A percentile compares a stretch with the other conserved stretches of the same genome.
These are phyloP conservation scores for Coffea canephora DNA, from an alignment of 257 asterid genomes.

Conservation along the genomic window DNA sequence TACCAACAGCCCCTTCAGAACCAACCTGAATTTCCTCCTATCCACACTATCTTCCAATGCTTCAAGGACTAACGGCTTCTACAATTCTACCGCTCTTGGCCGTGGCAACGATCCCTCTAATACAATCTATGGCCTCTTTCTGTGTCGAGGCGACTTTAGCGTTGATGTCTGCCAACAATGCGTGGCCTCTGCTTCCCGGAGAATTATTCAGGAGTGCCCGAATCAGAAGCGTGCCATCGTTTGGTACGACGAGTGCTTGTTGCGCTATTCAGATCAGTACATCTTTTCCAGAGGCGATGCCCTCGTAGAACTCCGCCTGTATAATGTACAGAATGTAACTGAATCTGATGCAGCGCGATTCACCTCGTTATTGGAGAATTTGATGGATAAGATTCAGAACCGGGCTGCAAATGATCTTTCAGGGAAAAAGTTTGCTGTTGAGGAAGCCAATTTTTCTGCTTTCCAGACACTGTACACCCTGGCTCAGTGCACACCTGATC, in stretches of 20 bases:
- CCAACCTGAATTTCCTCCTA: conserved; percentile 11
- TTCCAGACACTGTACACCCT: conserved; percentile 1
- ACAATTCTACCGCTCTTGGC: background rate
- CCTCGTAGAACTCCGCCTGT: background rate
- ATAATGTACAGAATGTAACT: background rate
- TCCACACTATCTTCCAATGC: conserved; percentile 14
- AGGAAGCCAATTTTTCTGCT: background rate
- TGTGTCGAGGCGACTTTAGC: conserved; percentile 28
- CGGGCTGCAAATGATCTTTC: background rate
- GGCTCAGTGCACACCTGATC: conserved; percentile 17
- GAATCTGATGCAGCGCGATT: background rate
- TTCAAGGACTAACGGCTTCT: conserved; percentile 5
- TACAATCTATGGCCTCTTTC: conserved; percentile 12
- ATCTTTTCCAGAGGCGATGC: background rate
- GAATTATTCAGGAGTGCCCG: conserved; percentile 10
- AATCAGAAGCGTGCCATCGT: background rate
- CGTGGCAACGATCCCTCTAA: background rate
- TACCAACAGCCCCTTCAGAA: background rate
- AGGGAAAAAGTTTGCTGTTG: conserved; percentile 8
- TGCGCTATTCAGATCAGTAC: background rate
- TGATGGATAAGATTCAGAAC: background rate
- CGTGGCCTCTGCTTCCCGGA: background rate
- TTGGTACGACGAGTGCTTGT: conserved; percentile 17
- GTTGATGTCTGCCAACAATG: conserved; percentile 3
- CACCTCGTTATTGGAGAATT: background rate